phyloP scores from a whole-genome alignment of 192 early-diverging fungal genomes.

The Podila verticillata region DNA sequence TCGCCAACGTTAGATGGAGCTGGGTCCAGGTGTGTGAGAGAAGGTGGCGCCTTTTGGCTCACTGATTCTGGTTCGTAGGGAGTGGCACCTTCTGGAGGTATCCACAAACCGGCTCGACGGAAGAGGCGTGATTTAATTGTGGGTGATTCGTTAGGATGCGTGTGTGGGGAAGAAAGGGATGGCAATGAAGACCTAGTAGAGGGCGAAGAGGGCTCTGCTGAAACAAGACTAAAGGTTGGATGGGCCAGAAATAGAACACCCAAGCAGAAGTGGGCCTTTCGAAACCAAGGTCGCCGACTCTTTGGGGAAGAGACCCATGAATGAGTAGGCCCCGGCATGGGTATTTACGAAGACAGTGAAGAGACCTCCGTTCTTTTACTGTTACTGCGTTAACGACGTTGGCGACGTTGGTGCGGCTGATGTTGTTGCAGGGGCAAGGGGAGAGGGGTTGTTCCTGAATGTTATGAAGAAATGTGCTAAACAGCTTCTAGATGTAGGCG shows the following conservation, averaged over 20 bases:
- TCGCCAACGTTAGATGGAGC: background rate
- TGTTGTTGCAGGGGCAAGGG: no score
- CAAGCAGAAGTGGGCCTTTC: background rate
- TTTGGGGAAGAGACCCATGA: no score
- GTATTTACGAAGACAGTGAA: no score
- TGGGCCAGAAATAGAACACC: slow-evolving; percentile 28
- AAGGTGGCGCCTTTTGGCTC: background rate
- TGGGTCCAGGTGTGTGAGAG: background rate
- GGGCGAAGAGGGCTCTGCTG: slow-evolving; percentile 7
- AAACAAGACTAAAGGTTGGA: slow-evolving; percentile 7
- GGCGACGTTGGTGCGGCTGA: no score
- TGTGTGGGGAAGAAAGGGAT: background rate
- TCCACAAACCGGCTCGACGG: slow-evolving; percentile 4
- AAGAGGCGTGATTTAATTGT: background rate
- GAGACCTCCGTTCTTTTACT: no score
- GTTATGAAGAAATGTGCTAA: slow-evolving; percentile 7
- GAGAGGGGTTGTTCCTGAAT: no score
- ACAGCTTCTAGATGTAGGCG: slow-evolving; percentile 2
- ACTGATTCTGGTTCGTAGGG: background rate
- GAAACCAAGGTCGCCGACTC: no score
- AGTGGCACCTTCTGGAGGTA: slow-evolving; percentile 37
- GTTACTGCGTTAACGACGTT: no score
- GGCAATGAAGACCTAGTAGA: background rate
- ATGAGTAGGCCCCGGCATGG: no score
- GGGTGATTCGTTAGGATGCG: background rate